Evolutionary conservation across 169 alveolate genomes (phyloP).

Genomic region (Perkinsus chesapeaki): DNA sequence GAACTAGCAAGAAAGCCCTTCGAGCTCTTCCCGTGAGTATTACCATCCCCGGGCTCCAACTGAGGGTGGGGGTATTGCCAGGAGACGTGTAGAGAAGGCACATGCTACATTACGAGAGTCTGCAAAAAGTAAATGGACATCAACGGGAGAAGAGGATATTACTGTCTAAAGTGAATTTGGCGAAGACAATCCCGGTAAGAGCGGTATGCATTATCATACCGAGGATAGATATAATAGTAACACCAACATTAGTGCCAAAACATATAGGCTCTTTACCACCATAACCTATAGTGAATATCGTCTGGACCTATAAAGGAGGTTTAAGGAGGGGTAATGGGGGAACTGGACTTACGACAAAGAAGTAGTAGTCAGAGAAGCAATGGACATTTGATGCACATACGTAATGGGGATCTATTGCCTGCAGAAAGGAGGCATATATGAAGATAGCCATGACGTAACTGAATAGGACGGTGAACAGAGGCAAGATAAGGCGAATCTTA

Average conservation of each 20-base stretch:
- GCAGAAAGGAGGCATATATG: neutral
- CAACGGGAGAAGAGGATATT: neutral
- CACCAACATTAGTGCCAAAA: neutral
- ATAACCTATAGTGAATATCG: neutral
- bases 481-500: neutral
- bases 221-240: neutral
- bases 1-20: no score
- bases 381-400: neutral
- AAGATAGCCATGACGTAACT: neutral
- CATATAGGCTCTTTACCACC: neutral
- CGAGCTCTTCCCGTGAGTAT: no score
- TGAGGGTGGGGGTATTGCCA: neutral
- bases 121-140: neutral
- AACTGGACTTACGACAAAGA: neutral
- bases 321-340: neutral
- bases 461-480: neutral
- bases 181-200: neutral
- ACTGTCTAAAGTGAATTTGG: neutral
- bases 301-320: neutral
- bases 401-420: neutral
- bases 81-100: neutral
- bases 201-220: neutral
- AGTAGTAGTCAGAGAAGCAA: neutral
- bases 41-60: neutral
- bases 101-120: neutral